A percentile compares a stretch with the other conserved stretches of the same genome.
Evolutionary conservation across 179 eudicot genomes (phyloP).

Genomic region (Patellifolia procumbens): DNA sequence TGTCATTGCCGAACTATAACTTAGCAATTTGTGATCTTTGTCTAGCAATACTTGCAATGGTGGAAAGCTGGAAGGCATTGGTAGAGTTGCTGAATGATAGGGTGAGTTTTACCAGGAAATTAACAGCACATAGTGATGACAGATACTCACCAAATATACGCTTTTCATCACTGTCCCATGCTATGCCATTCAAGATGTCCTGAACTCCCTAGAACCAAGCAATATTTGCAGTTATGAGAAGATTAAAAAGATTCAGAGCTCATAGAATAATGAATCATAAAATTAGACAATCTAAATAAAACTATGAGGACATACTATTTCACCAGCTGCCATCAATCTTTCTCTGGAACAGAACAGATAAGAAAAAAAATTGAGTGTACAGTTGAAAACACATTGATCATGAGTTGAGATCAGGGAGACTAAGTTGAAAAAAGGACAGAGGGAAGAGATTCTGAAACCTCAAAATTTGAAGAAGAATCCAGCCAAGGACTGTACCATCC

Average conservation of each 20-base stretch:
- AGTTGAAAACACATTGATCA: not conserved
- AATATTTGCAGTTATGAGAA: slow-evolving; percentile 1
- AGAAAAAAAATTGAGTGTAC: not conserved
- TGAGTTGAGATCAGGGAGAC: not conserved
- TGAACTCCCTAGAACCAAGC: slow-evolving; percentile 31
- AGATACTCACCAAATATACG: slow-evolving; percentile 64
- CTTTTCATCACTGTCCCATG: slow-evolving; percentile 59
- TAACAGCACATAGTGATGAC: not conserved
- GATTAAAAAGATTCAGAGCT: not conserved
- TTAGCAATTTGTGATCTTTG: no score
- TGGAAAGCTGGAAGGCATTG: not conserved
- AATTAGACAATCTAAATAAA: not conserved
- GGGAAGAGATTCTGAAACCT: slow-evolving; percentile 46
- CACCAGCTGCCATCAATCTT: slow-evolving; percentile 46
- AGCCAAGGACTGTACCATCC: slow-evolving; percentile 59
- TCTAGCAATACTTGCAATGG: not conserved
- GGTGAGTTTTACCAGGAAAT: not conserved
- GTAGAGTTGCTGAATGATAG: not conserved
- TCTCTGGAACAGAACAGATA: slow-evolving; percentile 35
- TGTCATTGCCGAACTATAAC: not conserved
- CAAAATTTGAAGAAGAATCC: slow-evolving; percentile 69
- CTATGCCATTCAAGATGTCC: slow-evolving; percentile 81
- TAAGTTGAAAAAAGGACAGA: not conserved
- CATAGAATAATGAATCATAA: not conserved
- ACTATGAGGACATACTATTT: slow-evolving; percentile 36